phyloP scores from a whole-genome alignment of 1,284 basidiomycete species.

The Kalmanozyma brasiliensis region DNA sequence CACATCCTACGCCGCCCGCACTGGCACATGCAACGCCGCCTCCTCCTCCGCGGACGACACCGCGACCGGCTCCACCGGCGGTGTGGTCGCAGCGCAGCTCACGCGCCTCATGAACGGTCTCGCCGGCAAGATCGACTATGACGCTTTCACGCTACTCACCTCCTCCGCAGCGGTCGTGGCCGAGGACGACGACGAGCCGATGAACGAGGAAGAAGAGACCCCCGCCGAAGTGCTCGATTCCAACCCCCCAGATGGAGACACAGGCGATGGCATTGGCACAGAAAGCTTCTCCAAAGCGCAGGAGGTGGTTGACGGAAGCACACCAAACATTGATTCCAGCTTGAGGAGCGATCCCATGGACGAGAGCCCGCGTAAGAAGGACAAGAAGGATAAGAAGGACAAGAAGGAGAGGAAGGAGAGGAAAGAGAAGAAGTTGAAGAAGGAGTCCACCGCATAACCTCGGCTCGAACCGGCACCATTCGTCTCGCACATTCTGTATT shows the following conservation, averaged over 20 bases:
- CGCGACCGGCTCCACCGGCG: constrained; percentile 16
- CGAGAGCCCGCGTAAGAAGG: constrained; percentile 12
- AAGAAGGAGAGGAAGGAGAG: constrained; percentile 28
- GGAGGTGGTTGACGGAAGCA: constrained; percentile 4
- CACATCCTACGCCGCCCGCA: constrained; percentile 29
- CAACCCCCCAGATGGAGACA: not conserved
- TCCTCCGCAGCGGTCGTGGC: not conserved
- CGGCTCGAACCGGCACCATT: too few relatives aligned
- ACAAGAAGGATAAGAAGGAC: constrained; percentile 24
- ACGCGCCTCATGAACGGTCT: constrained; percentile 39
- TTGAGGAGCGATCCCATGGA: not conserved
- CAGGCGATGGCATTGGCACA: constrained; percentile 3
- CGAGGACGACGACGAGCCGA: not conserved
- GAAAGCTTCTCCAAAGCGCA: constrained; percentile 10
- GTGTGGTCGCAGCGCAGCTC: constrained; percentile 36
- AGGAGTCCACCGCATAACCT: constrained; percentile 4
- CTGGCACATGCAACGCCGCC: constrained; percentile 22
- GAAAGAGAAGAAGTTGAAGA: constrained; percentile 16
- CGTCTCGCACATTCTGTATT: constrained; percentile 1
- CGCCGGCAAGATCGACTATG: constrained; percentile 29
- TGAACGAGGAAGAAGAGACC: too few relatives aligned
- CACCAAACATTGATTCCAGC: constrained; percentile 14
- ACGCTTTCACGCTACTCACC: constrained; percentile 10
- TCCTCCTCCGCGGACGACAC: constrained; percentile 3
- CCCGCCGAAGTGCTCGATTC: constrained; percentile 7